Evolutionary conservation across 495 filamentous ascomycete species (phyloP).

Genomic region (Venustampulla echinocandica): DNA sequence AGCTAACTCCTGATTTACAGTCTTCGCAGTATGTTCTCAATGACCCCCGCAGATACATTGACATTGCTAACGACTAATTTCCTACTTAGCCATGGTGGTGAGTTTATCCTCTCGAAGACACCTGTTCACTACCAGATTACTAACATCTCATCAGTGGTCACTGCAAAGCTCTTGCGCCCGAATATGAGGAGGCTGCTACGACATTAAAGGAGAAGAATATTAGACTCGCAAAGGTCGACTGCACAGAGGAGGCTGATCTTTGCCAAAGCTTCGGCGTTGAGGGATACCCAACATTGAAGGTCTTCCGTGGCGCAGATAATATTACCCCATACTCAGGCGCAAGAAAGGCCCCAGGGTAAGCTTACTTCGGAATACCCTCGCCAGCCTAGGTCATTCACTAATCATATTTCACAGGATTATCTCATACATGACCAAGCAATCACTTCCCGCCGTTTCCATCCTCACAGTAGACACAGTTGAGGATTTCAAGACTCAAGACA

Average conservation of each 20-base stretch:
- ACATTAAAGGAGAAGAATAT: constrained; percentile 94
- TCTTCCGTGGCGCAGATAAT: constrained; percentile 91
- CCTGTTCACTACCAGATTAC: constrained; percentile 42
- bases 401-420: constrained; percentile 57
- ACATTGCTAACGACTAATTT: constrained; percentile 17
- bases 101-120: constrained; percentile 36
- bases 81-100: constrained; percentile 20
- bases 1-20: constrained; percentile 8
- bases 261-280: constrained; percentile 86
- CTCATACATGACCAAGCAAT: constrained; percentile 99
- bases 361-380: constrained; percentile 17
- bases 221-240: constrained; percentile 87
- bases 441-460: constrained; percentile 80
- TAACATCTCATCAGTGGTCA: constrained; percentile 46
- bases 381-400: constrained; percentile 17
- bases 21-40: constrained; percentile 24
- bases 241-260: constrained; percentile 86
- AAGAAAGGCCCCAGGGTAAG: constrained; percentile 84
- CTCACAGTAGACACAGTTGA: constrained; percentile 72
- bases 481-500: constrained; percentile 96
- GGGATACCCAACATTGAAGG: constrained; percentile 96
- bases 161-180: constrained; percentile 77
- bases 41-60: constrained; percentile 11
- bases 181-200: constrained; percentile 87
- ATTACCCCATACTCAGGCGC: constrained; percentile 76